phyloP scores from a whole-genome alignment of 108 stramenopile genomes.

The Skeletonema marinoi region DNA sequence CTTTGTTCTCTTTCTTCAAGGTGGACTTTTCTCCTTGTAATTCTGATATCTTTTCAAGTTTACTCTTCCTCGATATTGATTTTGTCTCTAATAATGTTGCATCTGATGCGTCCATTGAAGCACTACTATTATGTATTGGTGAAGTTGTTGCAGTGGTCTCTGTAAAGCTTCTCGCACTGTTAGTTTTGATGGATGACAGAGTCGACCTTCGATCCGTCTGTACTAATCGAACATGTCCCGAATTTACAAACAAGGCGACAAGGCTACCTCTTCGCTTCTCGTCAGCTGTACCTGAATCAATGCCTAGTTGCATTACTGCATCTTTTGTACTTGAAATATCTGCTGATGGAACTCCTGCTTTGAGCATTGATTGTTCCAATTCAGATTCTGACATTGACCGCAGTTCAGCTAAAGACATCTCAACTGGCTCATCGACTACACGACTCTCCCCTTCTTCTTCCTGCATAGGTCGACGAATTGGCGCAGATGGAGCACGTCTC shows the following conservation, averaged over 20 bases:
- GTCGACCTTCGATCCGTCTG: not conserved
- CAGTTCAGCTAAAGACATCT: slow-evolving; percentile 38
- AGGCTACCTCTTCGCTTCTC: slow-evolving; percentile 18
- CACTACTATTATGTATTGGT: not conserved
- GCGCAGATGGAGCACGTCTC: slow-evolving; percentile 19
- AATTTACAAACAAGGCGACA: slow-evolving; percentile 37
- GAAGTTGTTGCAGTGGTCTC: not conserved
- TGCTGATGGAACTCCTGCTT: slow-evolving; percentile 27
- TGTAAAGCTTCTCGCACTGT: slow-evolving; percentile 13
- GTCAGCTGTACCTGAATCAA: not conserved
- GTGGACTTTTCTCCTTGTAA: slow-evolving; percentile 28
- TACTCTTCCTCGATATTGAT: slow-evolving; percentile 23
- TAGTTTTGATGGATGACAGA: not conserved
- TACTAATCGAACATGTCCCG: slow-evolving; percentile 33
- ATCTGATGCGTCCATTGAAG: not conserved
- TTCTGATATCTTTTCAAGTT: slow-evolving; percentile 39
- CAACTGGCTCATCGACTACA: slow-evolving; percentile 13
- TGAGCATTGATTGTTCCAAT: slow-evolving; percentile 16
- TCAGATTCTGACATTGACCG: slow-evolving; percentile 26
- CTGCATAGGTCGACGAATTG: not conserved
- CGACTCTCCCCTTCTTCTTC: slow-evolving; percentile 1
- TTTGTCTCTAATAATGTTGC: slow-evolving; percentile 3
- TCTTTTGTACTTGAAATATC: slow-evolving; percentile 8
- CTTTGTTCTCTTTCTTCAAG: slow-evolving; percentile 37
- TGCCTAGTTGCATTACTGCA: not conserved